A percentile compares a stretch with the other conserved stretches of the same genome.
Evolutionary conservation across 495 filamentous ascomycete genomes (phyloP).

Genomic region (Aspergillus biplanus): DNA sequence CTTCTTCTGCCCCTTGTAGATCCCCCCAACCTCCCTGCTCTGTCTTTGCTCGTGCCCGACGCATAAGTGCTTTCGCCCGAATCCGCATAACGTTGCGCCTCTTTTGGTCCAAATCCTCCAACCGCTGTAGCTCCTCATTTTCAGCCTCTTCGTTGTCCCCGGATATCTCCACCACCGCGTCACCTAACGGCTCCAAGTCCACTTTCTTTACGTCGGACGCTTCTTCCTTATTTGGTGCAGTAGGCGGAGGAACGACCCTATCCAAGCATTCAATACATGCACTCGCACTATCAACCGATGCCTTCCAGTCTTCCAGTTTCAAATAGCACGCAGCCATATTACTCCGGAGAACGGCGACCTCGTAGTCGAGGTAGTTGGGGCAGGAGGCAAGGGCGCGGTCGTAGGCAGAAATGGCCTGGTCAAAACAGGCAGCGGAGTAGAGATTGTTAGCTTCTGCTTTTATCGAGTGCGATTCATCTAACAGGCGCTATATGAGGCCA

Average conservation of each 20-base stretch:
- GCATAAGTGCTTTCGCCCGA: constrained; percentile 80
- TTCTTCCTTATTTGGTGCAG: constrained; percentile 7
- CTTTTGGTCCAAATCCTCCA: constrained; percentile 53
- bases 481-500: constrained; percentile 55
- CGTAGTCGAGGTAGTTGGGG: constrained; percentile 87
- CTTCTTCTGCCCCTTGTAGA: constrained; percentile 79
- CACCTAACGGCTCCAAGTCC: constrained; percentile 17
- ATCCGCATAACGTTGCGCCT: constrained; percentile 74
- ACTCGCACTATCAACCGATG: constrained; percentile 73
- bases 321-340: constrained; percentile 92
- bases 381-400: constrained; percentile 80
- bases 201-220: constrained; percentile 28
- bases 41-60: constrained; percentile 75
- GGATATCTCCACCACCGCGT: constrained; percentile 53
- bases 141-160: constrained; percentile 64
- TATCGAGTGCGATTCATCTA: constrained; percentile 72
- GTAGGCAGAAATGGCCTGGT: constrained; percentile 87
- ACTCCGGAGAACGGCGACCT: constrained; percentile 81
- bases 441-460: constrained; percentile 79
- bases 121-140: constrained; percentile 55
- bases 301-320: constrained; percentile 86
- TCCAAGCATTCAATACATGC: constrained; percentile 73
- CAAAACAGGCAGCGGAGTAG: constrained; percentile 72
- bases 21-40: constrained; percentile 77
- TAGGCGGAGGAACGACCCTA: constrained; percentile 53